phyloP scores from a whole-genome alignment of 495 filamentous ascomycete species.

The Penicillium pulvis region DNA sequence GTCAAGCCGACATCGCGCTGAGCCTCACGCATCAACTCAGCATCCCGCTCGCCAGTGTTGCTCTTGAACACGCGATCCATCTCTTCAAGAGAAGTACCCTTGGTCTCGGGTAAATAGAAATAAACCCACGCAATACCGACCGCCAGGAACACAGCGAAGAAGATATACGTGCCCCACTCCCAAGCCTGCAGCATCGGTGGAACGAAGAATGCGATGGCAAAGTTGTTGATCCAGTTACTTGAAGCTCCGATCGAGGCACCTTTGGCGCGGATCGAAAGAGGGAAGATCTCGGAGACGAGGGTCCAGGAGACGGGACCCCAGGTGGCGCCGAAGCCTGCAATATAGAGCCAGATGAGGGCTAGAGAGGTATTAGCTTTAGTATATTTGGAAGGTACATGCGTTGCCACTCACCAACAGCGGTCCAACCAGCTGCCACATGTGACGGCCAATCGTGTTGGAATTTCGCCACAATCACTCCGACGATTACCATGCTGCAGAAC shows the following conservation, averaged over 20 bases:
- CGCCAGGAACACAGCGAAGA: slow-evolving; percentile 40
- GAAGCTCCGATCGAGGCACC: slow-evolving; percentile 44
- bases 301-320: slow-evolving; percentile 50
- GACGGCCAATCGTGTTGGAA: slow-evolving; percentile 36
- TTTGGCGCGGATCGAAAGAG: slow-evolving; percentile 47
- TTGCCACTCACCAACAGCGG: slow-evolving; percentile 38
- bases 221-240: slow-evolving; percentile 54
- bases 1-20: slow-evolving; percentile 33
- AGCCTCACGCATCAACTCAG: slow-evolving; percentile 31
- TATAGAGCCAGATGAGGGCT: slow-evolving; percentile 38
- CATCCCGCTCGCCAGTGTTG: slow-evolving; percentile 38
- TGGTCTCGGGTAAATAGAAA: slow-evolving; percentile 57
- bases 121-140: slow-evolving; percentile 46
- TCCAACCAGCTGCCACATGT: slow-evolving; percentile 44
- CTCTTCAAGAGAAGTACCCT: slow-evolving; percentile 68
- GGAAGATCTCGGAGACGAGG: slow-evolving; percentile 43
- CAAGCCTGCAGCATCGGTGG: slow-evolving; percentile 49
- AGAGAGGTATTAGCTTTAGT: slow-evolving; percentile 15
- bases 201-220: slow-evolving; percentile 49
- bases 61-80: slow-evolving; percentile 53
- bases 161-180: slow-evolving; percentile 52
- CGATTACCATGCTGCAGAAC: slow-evolving; percentile 48
- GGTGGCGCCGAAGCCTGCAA: slow-evolving; percentile 63
- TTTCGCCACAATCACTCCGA: slow-evolving; percentile 46
- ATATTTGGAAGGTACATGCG: slow-evolving; percentile 3